Evolutionary conservation across 1,284 basidiomycete genomes (phyloP), one percentile per base, ranked within the genome.

Genomic region (Apiotrichum montevideense): DNA sequence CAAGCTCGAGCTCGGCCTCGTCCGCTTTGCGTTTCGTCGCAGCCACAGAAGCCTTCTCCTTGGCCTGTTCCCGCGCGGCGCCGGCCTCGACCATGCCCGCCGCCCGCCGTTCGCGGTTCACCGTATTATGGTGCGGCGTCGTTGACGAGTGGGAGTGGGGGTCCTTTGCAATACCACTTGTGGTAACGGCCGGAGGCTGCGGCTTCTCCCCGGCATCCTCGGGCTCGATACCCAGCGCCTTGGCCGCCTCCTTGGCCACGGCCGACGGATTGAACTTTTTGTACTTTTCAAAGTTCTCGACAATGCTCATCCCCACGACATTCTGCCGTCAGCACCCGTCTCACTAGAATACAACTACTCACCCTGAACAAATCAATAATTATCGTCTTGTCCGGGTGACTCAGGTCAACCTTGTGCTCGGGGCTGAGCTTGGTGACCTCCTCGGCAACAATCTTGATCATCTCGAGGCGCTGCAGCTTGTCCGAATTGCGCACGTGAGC

Each of bases 361-460:
- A 71, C 72, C 57, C 68, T 71, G 54, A 65, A 62, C 9, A 71
- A 54, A 57, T 75, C 73, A 6, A 73, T 54, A 21, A 73, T 34
- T 13, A 75, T 66, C 7, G 71, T 73, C 51, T 65, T 52, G 42
- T 73, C 70, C 0, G 69, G 66, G 46, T 70, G 61, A 41, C 60
- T 66, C 41, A 75, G 61, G 58, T 75, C 71, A 6, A 75, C 73
- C 14, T 49, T 63, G 54, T 75, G 73, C 2, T 58, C 64, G 7
- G 51, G 45, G 14, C 61, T 62, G 4, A 73, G 57, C 41, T 63
- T 65, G 11, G 54, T 51, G 3, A 75, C 68, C 33, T 66, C 56
- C 37, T 70, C 68, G 3, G 73, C 73, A 11, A 72, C 63, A 0
- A 65, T 58, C 46, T 66, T 65, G 61, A 75, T 75, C 66, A 72